These are phyloP conservation scores for Syzygium jambos DNA, from an alignment of 345 rosid genomes.

Conservation along the genomic window DNA sequence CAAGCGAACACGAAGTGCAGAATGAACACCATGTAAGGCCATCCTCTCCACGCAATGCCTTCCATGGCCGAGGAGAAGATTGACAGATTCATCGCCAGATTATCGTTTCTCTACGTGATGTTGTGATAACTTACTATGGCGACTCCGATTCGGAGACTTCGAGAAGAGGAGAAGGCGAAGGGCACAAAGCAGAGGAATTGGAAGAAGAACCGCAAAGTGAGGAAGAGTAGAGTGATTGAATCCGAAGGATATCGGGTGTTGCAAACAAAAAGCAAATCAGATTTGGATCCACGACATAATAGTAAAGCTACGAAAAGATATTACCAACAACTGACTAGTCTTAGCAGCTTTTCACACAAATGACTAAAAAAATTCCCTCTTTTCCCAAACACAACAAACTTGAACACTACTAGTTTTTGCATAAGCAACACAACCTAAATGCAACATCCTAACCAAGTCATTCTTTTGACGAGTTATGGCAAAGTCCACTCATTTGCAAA, in stretches of 20 bases:
- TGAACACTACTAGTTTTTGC: too few species aligned
- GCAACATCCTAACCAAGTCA: too few species aligned
- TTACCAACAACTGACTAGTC: not conserved
- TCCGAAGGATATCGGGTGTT: fast-evolving
- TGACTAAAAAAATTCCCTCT: too few species aligned
- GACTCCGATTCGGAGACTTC: not conserved
- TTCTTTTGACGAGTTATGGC: too few species aligned
- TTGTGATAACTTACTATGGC: not conserved
- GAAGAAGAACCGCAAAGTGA: not conserved
- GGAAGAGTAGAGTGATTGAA: too few species aligned
- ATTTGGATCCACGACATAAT: not conserved
- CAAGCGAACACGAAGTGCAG: constrained; percentile 72
- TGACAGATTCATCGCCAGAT: not conserved
- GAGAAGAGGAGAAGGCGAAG: not conserved
- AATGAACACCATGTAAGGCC: constrained; percentile 39
- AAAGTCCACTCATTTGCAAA: too few species aligned
- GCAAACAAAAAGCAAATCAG: not conserved
- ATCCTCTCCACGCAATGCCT: constrained; percentile 70
- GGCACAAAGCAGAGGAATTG: not conserved
- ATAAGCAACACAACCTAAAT: too few species aligned
- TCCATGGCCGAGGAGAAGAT: constrained; percentile 35
- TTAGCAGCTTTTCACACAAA: too few species aligned
- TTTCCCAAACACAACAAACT: too few species aligned
- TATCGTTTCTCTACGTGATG: not conserved
- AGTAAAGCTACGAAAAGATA: not conserved